These are phyloP conservation scores for Taiwanofungus camphoratus DNA, from an alignment of 1,284 basidiomycete species.

Conservation along the genomic window DNA sequence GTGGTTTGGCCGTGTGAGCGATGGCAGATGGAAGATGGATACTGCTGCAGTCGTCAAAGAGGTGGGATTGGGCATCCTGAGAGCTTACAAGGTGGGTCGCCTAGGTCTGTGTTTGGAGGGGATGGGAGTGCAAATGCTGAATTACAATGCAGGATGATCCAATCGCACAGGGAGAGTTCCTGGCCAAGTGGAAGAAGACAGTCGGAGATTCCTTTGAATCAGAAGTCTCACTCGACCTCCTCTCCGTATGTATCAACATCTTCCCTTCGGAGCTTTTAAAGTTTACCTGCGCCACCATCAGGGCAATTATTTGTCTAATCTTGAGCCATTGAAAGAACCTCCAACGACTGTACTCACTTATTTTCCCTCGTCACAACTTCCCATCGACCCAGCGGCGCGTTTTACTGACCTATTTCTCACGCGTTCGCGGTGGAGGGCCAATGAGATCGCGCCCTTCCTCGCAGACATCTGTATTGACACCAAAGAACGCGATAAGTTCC, in stretches of 20 bases:
- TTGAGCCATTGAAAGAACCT: slow-evolving; percentile 25
- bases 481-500: slow-evolving; percentile 83
- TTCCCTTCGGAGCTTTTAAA: slow-evolving; percentile 4
- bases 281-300: slow-evolving; percentile 23
- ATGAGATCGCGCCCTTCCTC: slow-evolving; percentile 79
- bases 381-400: slow-evolving; percentile 67
- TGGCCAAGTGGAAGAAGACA: slow-evolving; percentile 59
- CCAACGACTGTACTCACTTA: slow-evolving; percentile 41
- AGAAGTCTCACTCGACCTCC: slow-evolving; percentile 50
- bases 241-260: slow-evolving; percentile 48
- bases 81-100: slow-evolving; percentile 49
- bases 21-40: slow-evolving; percentile 61
- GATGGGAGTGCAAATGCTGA: neutral
- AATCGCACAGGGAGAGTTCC: slow-evolving; percentile 48
- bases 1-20: slow-evolving; percentile 70
- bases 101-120: too few relatives aligned
- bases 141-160: slow-evolving; percentile 43
- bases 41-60: slow-evolving; percentile 53
- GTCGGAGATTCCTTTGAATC: slow-evolving; percentile 73
- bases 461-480: slow-evolving; percentile 71
- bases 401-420: slow-evolving; percentile 84
- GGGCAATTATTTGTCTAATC: slow-evolving; percentile 65
- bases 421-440: slow-evolving; percentile 67
- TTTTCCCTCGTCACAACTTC: slow-evolving; percentile 70
- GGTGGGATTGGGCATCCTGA: slow-evolving; percentile 67